phyloP scores from a whole-genome alignment of 352 stramenopile species.

The Phytophthora pseudosyringae region DNA sequence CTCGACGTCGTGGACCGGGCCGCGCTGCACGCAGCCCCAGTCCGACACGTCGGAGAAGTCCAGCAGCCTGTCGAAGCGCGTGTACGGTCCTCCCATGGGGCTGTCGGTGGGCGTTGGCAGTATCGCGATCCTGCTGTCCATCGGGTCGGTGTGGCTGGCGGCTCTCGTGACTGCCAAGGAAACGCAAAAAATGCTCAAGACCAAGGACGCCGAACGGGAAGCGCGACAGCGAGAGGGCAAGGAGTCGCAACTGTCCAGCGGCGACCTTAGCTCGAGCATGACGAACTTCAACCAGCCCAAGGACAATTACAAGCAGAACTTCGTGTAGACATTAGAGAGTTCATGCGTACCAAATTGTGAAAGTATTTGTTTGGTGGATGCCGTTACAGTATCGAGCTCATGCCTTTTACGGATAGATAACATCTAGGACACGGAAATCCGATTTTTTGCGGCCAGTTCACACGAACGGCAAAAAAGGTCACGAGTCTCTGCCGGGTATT shows the following conservation, averaged over 20 bases:
- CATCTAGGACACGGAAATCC: too few species aligned
- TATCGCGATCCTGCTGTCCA: slow-evolving; percentile 41
- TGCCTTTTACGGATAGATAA: too few species aligned
- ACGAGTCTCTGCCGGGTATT: too few species aligned
- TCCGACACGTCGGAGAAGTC: slow-evolving; percentile 37
- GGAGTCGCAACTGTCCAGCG: slow-evolving; percentile 16
- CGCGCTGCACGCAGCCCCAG: slow-evolving; percentile 51
- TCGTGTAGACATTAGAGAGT: slow-evolving; percentile 36
- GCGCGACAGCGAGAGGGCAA: slow-evolving; percentile 27
- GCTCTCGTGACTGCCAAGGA: slow-evolving; percentile 30
- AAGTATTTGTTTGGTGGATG: slow-evolving; percentile 13
- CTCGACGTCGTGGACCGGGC: slow-evolving; percentile 57
- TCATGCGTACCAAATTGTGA: neutral
- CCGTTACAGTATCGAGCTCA: neutral
- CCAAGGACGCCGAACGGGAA: slow-evolving; percentile 15
- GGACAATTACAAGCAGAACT: slow-evolving; percentile 62
- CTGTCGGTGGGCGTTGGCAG: slow-evolving; percentile 41
- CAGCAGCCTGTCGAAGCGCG: slow-evolving; percentile 34
- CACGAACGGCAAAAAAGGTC: too few species aligned
- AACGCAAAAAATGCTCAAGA: slow-evolving; percentile 22
- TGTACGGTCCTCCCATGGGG: slow-evolving; percentile 50
- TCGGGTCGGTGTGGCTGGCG: slow-evolving; percentile 41
- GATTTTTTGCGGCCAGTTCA: too few species aligned
- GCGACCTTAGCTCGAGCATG: slow-evolving; percentile 8
- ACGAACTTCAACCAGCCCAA: slow-evolving; percentile 30